Conservation (phyloP, 352 stramenopile genomes). For the Pythium guiyangense region DNA sequence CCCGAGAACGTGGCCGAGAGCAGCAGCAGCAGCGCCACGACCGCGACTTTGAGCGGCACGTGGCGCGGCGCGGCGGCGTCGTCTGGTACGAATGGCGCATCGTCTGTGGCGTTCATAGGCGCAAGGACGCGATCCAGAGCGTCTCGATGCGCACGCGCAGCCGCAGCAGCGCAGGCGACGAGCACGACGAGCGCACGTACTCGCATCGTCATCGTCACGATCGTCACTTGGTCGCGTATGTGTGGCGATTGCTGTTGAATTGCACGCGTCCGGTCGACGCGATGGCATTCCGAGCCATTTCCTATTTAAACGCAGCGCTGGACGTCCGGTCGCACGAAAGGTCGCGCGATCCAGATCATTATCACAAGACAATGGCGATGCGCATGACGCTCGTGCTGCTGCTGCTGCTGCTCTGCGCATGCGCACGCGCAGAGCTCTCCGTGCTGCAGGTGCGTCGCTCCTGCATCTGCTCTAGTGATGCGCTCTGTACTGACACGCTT, state of each 20-base stretch:
- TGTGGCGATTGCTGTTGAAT: too few relatives aligned
- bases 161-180: too few relatives aligned
- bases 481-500: neutral
- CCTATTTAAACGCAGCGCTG: too few relatives aligned
- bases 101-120: neutral
- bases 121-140: too few relatives aligned
- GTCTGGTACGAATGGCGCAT: neutral
- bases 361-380: neutral
- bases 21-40: constrained; percentile 51
- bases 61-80: constrained; percentile 11
- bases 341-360: too few relatives aligned
- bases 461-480: too few relatives aligned
- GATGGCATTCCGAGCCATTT: too few relatives aligned
- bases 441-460: constrained; percentile 15
- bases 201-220: neutral
- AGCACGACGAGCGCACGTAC: neutral
- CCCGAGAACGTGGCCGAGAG: constrained; percentile 93
- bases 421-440: constrained; percentile 6
- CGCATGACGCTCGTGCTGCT: neutral
- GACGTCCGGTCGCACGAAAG: too few relatives aligned
- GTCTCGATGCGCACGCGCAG: too few relatives aligned
- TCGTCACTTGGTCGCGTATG: too few relatives aligned
- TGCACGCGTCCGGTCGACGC: too few relatives aligned
- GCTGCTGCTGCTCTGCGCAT: constrained; percentile 6
- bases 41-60: constrained; percentile 42